Evolutionary conservation across 2,329 filamentous ascomycete genomes (phyloP).

Genomic region (Huntiella abstrusa): DNA sequence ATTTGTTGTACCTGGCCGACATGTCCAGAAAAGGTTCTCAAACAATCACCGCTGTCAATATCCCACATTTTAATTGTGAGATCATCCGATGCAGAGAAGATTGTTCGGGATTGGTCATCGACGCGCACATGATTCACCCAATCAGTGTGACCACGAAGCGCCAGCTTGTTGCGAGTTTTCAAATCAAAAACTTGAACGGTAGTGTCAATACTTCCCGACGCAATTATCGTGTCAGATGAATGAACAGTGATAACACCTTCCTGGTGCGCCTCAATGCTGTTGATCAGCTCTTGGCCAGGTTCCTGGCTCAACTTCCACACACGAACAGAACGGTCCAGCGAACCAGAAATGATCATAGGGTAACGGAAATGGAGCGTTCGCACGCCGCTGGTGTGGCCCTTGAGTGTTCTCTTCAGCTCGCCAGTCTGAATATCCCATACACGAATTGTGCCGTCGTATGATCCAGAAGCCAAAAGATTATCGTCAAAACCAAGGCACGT

Average conservation of each 20-base stretch:
- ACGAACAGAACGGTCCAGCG: slow-evolving; percentile 70
- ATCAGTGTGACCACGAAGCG: slow-evolving; percentile 67
- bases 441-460: slow-evolving; percentile 86
- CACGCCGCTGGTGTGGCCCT: slow-evolving; percentile 66
- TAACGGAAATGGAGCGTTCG: slow-evolving; percentile 87
- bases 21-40: slow-evolving; percentile 66
- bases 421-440: slow-evolving; percentile 91
- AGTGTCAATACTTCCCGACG: slow-evolving; percentile 75
- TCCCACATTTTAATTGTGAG: slow-evolving; percentile 87
- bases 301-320: slow-evolving; percentile 75
- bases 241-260: slow-evolving; percentile 75
- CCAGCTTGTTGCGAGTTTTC: slow-evolving; percentile 60
- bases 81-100: slow-evolving; percentile 89
- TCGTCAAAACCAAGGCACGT: slow-evolving; percentile 49
- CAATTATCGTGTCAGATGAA: slow-evolving; percentile 68
- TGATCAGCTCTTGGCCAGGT: slow-evolving; percentile 67
- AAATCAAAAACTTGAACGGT: slow-evolving; percentile 91
- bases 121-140: slow-evolving; percentile 96
- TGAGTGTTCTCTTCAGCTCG: slow-evolving; percentile 65
- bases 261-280: slow-evolving; percentile 59
- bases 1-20: slow-evolving; percentile 93
- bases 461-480: slow-evolving; percentile 78
- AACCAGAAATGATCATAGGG: slow-evolving; percentile 75
- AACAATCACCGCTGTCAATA: slow-evolving; percentile 61
- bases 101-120: slow-evolving; percentile 60